These are phyloP conservation scores for Penicillium sp. DNA, from an alignment of 2,329 filamentous ascomycete genomes.

Conservation along the genomic window DNA sequence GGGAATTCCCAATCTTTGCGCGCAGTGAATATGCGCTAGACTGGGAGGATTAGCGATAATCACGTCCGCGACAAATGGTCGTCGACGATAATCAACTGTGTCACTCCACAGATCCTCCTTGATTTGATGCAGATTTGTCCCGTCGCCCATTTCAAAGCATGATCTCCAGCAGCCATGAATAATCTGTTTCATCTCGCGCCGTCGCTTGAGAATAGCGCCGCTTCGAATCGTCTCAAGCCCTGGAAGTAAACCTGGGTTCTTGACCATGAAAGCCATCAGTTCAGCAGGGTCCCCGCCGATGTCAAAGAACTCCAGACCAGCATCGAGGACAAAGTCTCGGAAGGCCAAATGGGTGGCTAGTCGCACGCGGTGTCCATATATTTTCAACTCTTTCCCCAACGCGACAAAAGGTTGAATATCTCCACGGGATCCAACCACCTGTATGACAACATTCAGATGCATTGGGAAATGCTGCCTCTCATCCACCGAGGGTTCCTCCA, in stretches of 20 bases:
- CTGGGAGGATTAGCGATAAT: slow-evolving; percentile 80
- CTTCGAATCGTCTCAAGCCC: slow-evolving; percentile 68
- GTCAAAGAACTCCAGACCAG: slow-evolving; percentile 67
- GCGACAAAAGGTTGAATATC: slow-evolving; percentile 73
- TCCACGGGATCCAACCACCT: slow-evolving; percentile 67
- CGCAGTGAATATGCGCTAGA: slow-evolving; percentile 73
- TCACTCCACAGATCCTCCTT: slow-evolving; percentile 43
- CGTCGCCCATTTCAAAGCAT: slow-evolving; percentile 73
- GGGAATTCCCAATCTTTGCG: slow-evolving; percentile 70
- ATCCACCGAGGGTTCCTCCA: not conserved
- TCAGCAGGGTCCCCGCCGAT: slow-evolving; percentile 69
- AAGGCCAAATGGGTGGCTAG: slow-evolving; percentile 68
- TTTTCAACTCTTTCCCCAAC: slow-evolving; percentile 59
- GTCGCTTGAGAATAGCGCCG: slow-evolving; percentile 69
- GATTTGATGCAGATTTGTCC: slow-evolving; percentile 49
- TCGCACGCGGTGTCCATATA: slow-evolving; percentile 67
- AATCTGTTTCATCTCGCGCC: slow-evolving; percentile 72
- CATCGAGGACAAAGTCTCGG: slow-evolving; percentile 61
- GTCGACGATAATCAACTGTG: slow-evolving; percentile 39
- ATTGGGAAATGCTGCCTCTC: slow-evolving; percentile 16
- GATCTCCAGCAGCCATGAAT: slow-evolving; percentile 81
- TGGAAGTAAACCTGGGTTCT: slow-evolving; percentile 78
- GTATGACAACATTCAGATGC: slow-evolving; percentile 59
- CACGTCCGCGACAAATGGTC: slow-evolving; percentile 77
- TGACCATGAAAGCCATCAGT: slow-evolving; percentile 86